phyloP scores from a whole-genome alignment of 441 rosid species.

The Erodium texanum region DNA sequence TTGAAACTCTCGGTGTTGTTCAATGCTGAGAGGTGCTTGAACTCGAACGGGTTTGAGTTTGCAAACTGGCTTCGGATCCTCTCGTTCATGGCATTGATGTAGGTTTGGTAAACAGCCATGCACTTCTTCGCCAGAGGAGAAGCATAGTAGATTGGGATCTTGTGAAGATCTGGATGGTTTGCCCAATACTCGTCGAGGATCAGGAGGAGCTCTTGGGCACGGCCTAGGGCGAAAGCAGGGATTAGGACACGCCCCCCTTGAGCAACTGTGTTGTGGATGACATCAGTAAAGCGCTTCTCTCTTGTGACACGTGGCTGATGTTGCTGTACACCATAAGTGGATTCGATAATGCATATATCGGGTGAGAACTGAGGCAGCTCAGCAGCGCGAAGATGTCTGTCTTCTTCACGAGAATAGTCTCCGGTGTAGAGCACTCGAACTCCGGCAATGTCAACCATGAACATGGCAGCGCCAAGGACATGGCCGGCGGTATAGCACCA shows the following conservation, averaged over 20 bases:
- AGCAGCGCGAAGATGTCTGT: slow-evolving; percentile 86
- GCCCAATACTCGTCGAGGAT: slow-evolving; percentile 86
- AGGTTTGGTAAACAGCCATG: slow-evolving; percentile 88
- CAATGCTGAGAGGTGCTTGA: slow-evolving; percentile 68
- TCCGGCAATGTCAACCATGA: slow-evolving; percentile 91
- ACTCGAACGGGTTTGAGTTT: slow-evolving; percentile 76
- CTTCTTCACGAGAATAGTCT: slow-evolving; percentile 90
- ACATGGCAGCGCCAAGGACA: slow-evolving; percentile 97
- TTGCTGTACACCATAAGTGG: slow-evolving; percentile 90
- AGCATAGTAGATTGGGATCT: slow-evolving; percentile 82
- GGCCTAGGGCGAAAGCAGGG: slow-evolving; percentile 86
- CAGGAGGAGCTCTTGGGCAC: slow-evolving; percentile 90
- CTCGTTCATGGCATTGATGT: slow-evolving; percentile 85
- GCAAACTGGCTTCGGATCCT: slow-evolving; percentile 84
- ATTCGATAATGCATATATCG: slow-evolving; percentile 82
- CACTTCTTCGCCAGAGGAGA: slow-evolving; percentile 90
- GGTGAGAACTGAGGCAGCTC: slow-evolving; percentile 95
- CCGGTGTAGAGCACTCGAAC: slow-evolving; percentile 86
- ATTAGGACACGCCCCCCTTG: slow-evolving; percentile 89
- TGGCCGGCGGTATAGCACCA: slow-evolving; percentile 99
- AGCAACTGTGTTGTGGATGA: slow-evolving; percentile 65
- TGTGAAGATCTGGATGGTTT: slow-evolving; percentile 71
- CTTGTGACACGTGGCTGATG: slow-evolving; percentile 77
- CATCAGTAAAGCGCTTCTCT: slow-evolving; percentile 90
- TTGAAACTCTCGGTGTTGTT: slow-evolving; percentile 72